Evolutionary conservation across 768 basidiomycete genomes (phyloP).

Genomic region (Russula foetens): DNA sequence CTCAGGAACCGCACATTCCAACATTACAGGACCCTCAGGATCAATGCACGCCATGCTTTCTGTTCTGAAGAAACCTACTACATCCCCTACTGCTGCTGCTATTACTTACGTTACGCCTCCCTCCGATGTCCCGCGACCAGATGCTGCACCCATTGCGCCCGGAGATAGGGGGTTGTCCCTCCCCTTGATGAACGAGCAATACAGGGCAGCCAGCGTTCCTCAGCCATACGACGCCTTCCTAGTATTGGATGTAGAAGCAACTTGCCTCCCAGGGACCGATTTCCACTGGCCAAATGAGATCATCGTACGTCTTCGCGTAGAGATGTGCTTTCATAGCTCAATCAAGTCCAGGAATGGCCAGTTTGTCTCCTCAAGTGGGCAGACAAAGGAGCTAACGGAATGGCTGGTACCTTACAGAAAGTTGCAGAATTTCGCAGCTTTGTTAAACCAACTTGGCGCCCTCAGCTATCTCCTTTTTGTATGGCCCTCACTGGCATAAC

Average conservation of each 20-base stretch:
- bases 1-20: neutral
- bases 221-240: constrained; percentile 72
- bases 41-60: constrained; percentile 13
- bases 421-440: constrained; percentile 83
- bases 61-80: constrained; percentile 7
- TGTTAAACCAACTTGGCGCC: constrained; percentile 82
- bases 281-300: constrained; percentile 94
- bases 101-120: neutral
- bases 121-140: neutral
- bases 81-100: constrained; percentile 10
- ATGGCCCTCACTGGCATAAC: constrained; percentile 83
- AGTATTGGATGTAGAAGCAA: constrained; percentile 86
- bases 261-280: constrained; percentile 57
- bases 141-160: neutral
- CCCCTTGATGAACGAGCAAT: neutral
- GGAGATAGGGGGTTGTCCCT: neutral
- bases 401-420: constrained; percentile 51
- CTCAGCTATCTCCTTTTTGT: constrained; percentile 76
- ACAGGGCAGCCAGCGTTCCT: constrained; percentile 20
- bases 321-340: neutral
- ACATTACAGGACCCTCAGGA: neutral
- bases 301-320: constrained; percentile 51
- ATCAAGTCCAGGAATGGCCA: constrained; percentile 71
- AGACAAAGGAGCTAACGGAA: constrained; percentile 45
- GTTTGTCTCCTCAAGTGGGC: constrained; percentile 83